Evolutionary conservation across 2,329 filamentous ascomycete genomes (phyloP).

Genomic region (Teratosphaeria pseudoeucalypti): DNA sequence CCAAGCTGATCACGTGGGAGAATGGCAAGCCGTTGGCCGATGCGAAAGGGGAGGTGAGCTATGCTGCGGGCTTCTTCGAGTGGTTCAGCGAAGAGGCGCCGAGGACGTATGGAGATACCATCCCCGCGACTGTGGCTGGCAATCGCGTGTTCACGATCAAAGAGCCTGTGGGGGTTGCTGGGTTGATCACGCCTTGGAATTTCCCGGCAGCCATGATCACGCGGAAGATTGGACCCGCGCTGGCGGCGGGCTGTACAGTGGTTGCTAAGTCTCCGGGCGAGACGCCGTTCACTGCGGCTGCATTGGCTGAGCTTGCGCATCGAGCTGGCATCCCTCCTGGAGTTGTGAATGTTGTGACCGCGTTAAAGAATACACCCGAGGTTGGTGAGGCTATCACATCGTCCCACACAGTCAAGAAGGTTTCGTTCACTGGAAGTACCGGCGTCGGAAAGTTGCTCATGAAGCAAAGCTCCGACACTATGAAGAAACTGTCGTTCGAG

Average conservation of each 20-base stretch:
- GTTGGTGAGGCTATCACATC: slow-evolving; percentile 71
- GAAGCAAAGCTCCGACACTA: slow-evolving; percentile 73
- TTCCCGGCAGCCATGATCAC: slow-evolving; percentile 48
- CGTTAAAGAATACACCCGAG: slow-evolving; percentile 65
- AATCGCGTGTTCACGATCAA: slow-evolving; percentile 71
- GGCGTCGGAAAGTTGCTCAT: slow-evolving; percentile 66
- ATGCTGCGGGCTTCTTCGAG: slow-evolving; percentile 66
- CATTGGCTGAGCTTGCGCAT: slow-evolving; percentile 73
- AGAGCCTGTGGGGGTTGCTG: slow-evolving; percentile 76
- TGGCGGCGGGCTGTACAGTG: slow-evolving; percentile 92
- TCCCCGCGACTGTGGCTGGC: slow-evolving; percentile 56
- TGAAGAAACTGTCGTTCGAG: slow-evolving; percentile 83
- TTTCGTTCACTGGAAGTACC: slow-evolving; percentile 81
- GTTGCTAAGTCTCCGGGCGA: slow-evolving; percentile 86
- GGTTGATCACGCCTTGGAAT: slow-evolving; percentile 82
- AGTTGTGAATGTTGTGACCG: slow-evolving; percentile 81
- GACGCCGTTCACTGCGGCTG: slow-evolving; percentile 83
- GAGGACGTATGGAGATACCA: slow-evolving; percentile 62
- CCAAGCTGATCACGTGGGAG: slow-evolving; percentile 77
- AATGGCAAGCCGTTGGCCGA: slow-evolving; percentile 77
- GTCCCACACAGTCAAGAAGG: slow-evolving; percentile 67
- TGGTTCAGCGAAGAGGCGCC: slow-evolving; percentile 77
- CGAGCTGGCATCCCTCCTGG: slow-evolving; percentile 83
- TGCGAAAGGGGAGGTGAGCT: slow-evolving; percentile 60
- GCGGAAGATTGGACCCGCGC: slow-evolving; percentile 46